phyloP scores from a whole-genome alignment of 306 rosid species.

The Cucurbita pepo region DNA sequence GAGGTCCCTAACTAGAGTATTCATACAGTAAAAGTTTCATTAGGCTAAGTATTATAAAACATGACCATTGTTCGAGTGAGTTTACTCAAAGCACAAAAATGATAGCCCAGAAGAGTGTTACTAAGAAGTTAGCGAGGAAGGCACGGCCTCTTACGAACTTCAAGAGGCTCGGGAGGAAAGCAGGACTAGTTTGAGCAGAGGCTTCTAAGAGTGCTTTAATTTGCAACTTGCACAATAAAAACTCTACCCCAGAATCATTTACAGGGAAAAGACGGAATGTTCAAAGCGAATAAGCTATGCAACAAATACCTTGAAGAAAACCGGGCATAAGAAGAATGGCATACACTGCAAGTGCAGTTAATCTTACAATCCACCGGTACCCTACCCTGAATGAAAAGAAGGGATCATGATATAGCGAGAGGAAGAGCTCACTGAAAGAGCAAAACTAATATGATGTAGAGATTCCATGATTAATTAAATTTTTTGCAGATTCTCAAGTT shows the following conservation, averaged over 20 bases:
- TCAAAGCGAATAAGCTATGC: background rate
- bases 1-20: background rate
- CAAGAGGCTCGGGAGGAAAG: background rate
- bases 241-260: background rate
- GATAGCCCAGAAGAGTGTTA: background rate
- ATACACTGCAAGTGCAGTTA: slow-evolving; percentile 57
- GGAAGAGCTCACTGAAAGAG: background rate
- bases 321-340: slow-evolving; percentile 89
- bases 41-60: background rate
- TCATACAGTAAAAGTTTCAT: background rate
- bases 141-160: background rate
- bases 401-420: background rate
- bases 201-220: background rate
- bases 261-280: background rate
- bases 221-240: background rate
- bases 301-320: slow-evolving; percentile 63
- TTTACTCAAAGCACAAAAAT: background rate
- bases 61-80: background rate
- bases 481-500: background rate
- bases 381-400: slow-evolving; percentile 68
- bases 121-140: background rate
- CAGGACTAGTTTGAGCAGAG: background rate
- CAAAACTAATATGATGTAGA: background rate
- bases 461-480: background rate
- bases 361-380: slow-evolving; percentile 60